Conservation (phyloP, 495 filamentous ascomycete genomes). For the Thermothielavioides terrestris region DNA sequence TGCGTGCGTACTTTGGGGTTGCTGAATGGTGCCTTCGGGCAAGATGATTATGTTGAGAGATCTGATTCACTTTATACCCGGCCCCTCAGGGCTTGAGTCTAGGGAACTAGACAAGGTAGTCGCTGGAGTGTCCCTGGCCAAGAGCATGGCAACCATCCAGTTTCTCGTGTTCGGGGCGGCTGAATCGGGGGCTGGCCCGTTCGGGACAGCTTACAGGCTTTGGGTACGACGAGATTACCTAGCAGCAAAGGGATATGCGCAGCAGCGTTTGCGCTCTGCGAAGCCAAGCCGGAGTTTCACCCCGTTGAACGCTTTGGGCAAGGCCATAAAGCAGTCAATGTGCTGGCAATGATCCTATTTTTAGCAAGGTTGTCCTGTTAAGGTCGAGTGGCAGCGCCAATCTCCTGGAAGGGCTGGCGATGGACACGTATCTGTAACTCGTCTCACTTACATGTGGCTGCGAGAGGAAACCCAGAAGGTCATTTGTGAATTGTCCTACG, state of each 20-base stretch:
- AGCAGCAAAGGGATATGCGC: background rate
- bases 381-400: background rate
- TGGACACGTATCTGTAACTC: too few relatives aligned
- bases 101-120: too few relatives aligned
- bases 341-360: conserved; percentile 6
- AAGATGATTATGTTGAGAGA: too few relatives aligned
- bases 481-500: background rate
- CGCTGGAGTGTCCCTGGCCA: too few relatives aligned
- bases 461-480: background rate
- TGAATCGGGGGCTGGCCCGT: background rate
- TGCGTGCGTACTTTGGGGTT: background rate
- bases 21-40: too few relatives aligned
- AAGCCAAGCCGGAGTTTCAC: conserved; percentile 12
- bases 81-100: too few relatives aligned
- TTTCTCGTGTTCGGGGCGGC: conserved; percentile 8
- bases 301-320: conserved; percentile 5
- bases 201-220: background rate
- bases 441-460: too few relatives aligned
- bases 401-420: background rate
- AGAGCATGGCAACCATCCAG: background rate
- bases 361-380: background rate
- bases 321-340: background rate
- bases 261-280: background rate
- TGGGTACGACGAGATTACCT: background rate
- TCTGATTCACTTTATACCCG: too few relatives aligned